phyloP scores from a whole-genome alignment of 2,329 filamentous ascomycete species.

The Penicillium occitanis region DNA sequence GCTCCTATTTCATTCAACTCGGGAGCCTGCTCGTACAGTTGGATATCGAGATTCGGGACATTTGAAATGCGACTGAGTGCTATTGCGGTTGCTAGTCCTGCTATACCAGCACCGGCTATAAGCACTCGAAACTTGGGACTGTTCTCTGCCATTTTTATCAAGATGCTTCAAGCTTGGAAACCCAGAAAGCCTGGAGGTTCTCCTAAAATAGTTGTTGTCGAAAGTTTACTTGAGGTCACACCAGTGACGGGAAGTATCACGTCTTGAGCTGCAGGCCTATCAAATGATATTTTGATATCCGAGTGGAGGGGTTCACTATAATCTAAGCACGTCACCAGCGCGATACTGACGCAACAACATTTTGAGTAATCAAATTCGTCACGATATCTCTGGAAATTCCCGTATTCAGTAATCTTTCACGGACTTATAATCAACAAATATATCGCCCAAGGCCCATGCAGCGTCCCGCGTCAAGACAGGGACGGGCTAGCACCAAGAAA shows the following conservation, averaged over 20 bases:
- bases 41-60: slow-evolving; percentile 41
- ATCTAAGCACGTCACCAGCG: slow-evolving; percentile 23
- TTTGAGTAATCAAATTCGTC: background rate
- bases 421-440: background rate
- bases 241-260: background rate
- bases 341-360: slow-evolving; percentile 16
- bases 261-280: background rate
- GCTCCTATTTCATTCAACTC: slow-evolving; percentile 28
- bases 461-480: background rate
- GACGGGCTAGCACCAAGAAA: background rate
- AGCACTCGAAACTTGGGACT: slow-evolving; percentile 40
- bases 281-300: background rate
- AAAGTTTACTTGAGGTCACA: background rate
- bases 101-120: slow-evolving; percentile 54
- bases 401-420: background rate
- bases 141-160: slow-evolving; percentile 23
- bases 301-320: background rate
- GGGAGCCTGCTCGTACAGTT: slow-evolving; percentile 52
- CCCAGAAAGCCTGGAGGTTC: background rate
- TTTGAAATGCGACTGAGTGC: slow-evolving; percentile 40
- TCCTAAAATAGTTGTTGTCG: background rate
- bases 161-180: background rate
- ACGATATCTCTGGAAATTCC: background rate
- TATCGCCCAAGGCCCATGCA: background rate
- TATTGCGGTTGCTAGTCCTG: slow-evolving; percentile 50